Evolutionary conservation across 495 filamentous ascomycete genomes (phyloP), one percentile per base, ranked within the genome.

Genomic region (Penicillium coprophilum): DNA sequence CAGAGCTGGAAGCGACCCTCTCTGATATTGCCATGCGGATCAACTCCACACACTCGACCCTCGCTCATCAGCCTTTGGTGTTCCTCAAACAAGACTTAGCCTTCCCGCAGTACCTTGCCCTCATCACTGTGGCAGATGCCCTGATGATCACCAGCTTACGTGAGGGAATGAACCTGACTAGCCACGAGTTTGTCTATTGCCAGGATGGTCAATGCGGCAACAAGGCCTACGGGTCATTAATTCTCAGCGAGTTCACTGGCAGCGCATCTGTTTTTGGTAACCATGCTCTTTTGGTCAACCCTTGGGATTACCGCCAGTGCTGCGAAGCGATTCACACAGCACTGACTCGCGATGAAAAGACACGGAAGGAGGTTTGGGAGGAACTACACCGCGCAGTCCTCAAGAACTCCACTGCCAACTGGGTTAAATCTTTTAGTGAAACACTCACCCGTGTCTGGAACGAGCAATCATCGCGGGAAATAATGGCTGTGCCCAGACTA

Each of bases 141-240:
- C 77, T 97, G 30, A 92, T 96, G 83, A 92, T 97, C 66, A 91
- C 92, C 6, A 92, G 88, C 68, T 83, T 96, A 50, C 89, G 92
- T 46, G 92, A 96, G 66, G 92, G 92, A 40, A 97, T 96, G 92
- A 96, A 96, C 63, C 73, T 97, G 36, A 95, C 92, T 7, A 88
- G 85, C 44, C 92, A 96, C 65, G 92, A 97, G 71, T 97, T 89
- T 66, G 81, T 96, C 28, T 91, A 88, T 59, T 96, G 92, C 61
- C 92, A 97, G 68, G 92, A 96, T 70, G 91, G 91, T n/a, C 84
- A 82, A 62, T 77, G 80, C 52, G 78, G 75, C 21, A 77, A 85
- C 50, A 89, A 89, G 71, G 91, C 88, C 65, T 85, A 92, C 67
- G 90, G 90, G 8, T 90, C 91, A 3, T 77, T 97, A 47, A 96